A percentile compares a stretch with the other conserved stretches of the same genome.
Evolutionary conservation across 352 stramenopile genomes (phyloP).

Genomic region (Globisporangium megalacanthum): DNA sequence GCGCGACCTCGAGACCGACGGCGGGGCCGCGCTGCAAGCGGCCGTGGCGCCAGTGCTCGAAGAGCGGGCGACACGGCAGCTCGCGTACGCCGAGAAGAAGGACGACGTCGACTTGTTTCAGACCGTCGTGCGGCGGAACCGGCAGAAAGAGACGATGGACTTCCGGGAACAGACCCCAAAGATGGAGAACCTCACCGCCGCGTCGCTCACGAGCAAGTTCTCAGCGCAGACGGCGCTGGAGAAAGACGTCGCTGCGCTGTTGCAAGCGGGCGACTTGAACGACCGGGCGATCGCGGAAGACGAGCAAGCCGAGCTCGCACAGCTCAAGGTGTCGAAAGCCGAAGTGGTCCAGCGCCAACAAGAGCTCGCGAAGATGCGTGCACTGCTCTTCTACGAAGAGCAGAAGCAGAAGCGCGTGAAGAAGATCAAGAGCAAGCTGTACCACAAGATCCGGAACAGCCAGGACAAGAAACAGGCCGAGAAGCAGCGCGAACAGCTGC

Average conservation of each 20-base stretch:
- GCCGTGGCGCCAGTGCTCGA: conserved; percentile 76
- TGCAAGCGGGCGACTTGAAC: conserved; percentile 55
- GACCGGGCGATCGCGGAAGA: conserved; percentile 56
- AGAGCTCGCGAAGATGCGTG: conserved; percentile 94
- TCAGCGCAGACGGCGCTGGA: conserved; percentile 88
- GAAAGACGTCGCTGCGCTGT: conserved; percentile 66
- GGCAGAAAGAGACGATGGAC: conserved; percentile 93
- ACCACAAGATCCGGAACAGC: conserved; percentile 97
- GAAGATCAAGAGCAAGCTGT: conserved; percentile 99
- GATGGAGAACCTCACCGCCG: conserved; percentile 76
- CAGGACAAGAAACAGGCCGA: conserved; percentile 86
- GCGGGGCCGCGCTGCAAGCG: conserved; percentile 45
- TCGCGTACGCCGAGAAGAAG: conserved; percentile 85
- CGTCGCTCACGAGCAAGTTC: conserved; percentile 92
- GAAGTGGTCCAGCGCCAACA: conserved; percentile 84
- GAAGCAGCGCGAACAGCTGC: conserved; percentile 78
- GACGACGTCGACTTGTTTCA: conserved; percentile 89
- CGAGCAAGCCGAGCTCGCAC: conserved; percentile 65
- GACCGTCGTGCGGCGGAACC: conserved; percentile 87
- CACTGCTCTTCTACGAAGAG: conserved; percentile 98
- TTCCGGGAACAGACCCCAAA: conserved; percentile 87
- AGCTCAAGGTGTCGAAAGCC: conserved; percentile 64
- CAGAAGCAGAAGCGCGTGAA: conserved; percentile 97
- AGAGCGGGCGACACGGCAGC: conserved; percentile 83
- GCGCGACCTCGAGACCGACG: conserved; percentile 55